phyloP scores from a whole-genome alignment of 1,284 basidiomycete genomes.

The Sanghuangporus weigelae region DNA sequence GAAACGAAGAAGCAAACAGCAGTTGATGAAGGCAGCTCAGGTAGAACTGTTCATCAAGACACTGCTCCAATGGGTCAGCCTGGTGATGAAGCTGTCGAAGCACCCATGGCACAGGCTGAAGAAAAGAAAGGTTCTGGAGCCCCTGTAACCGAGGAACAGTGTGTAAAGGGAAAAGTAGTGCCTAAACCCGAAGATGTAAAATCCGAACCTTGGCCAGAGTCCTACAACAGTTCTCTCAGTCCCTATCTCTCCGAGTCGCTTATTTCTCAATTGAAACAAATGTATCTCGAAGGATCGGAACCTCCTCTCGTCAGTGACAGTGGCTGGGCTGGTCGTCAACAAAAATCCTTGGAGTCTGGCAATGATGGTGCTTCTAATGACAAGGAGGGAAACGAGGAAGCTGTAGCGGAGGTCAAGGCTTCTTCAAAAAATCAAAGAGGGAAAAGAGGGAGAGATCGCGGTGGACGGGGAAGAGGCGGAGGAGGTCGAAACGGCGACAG shows the following conservation, averaged over 20 bases:
- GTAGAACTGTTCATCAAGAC: constrained; percentile 4
- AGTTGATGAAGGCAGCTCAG: constrained; percentile 4
- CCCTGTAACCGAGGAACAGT: background rate
- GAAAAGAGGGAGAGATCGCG: constrained; percentile 38
- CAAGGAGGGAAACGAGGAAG: constrained; percentile 27
- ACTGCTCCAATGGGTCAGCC: background rate
- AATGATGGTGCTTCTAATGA: constrained; percentile 20
- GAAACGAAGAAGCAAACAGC: constrained; percentile 32
- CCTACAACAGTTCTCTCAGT: constrained; percentile 50
- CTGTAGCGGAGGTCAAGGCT: constrained; percentile 14
- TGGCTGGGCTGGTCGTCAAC: constrained; percentile 55
- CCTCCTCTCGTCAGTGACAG: constrained; percentile 60
- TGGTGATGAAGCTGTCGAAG: background rate
- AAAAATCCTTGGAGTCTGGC: constrained; percentile 26
- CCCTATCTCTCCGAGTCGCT: constrained; percentile 59
- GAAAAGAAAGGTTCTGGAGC: background rate
- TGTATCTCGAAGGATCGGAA: constrained; percentile 74
- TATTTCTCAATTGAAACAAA: constrained; percentile 59
- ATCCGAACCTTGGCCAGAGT: constrained; percentile 56
- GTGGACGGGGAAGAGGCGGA: constrained; percentile 39
- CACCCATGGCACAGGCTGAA: background rate
- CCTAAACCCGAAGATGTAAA: background rate
- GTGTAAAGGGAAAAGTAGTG: background rate
- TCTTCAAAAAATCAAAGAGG: constrained; percentile 27
- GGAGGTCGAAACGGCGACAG: constrained; percentile 38